These are phyloP conservation scores for Wickerhamiella sergipiensis DNA, from an alignment of 805 yeast species.

Conservation along the genomic window DNA sequence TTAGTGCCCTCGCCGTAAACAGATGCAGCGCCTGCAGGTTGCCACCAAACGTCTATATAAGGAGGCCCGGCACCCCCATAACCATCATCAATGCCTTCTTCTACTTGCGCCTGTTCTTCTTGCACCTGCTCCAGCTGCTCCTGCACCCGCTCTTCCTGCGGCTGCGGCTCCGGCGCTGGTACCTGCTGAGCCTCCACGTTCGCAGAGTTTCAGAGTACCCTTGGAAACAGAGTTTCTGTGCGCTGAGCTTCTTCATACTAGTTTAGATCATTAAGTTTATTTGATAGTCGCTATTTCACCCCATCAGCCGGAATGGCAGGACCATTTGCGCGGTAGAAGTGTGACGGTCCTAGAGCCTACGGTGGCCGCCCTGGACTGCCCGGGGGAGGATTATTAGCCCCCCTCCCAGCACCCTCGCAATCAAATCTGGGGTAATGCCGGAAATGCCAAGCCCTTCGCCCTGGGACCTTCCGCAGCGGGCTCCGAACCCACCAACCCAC, in stretches of 20 bases:
- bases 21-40: background rate
- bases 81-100: background rate
- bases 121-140: background rate
- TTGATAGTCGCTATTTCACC: no score
- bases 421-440: background rate
- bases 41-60: background rate
- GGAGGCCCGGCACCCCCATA: background rate
- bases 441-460: background rate
- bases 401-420: no score
- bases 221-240: no score
- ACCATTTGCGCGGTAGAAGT: no score
- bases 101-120: background rate
- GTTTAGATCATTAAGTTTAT: no score
- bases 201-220: no score
- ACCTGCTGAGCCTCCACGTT: background rate
- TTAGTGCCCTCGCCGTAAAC: background rate
- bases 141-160: background rate
- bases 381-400: no score
- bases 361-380: no score
- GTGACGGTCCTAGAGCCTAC: no score
- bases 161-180: background rate
- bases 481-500: background rate
- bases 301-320: no score
- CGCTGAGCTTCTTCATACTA: no score
- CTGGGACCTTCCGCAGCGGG: background rate